phyloP scores from a whole-genome alignment of 306 rosid species.

The Canavalia gladiata region DNA sequence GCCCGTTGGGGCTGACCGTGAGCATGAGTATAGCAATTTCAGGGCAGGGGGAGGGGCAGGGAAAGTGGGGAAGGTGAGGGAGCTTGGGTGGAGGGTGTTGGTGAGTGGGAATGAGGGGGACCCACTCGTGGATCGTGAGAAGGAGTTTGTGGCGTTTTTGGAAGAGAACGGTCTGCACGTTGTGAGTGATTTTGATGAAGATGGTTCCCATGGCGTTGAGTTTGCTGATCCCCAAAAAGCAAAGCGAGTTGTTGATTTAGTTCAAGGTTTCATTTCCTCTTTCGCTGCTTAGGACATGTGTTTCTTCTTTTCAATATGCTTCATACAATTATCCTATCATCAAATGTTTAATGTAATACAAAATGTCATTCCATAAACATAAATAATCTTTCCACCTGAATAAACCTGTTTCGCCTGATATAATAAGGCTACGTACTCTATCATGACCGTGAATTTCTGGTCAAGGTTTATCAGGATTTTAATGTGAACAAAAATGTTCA shows the following conservation, averaged over 20 bases:
- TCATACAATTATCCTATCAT: too few species aligned
- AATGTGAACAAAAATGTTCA: too few species aligned
- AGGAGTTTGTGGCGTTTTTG: conserved; percentile 38
- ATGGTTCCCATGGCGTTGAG: conserved; percentile 49
- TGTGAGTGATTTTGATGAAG: conserved; percentile 43
- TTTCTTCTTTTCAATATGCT: too few species aligned
- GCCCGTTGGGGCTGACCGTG: conserved; percentile 48
- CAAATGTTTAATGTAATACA: too few species aligned
- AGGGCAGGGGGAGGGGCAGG: conserved; percentile 24
- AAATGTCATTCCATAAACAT: too few species aligned
- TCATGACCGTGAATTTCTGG: too few species aligned
- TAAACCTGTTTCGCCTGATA: too few species aligned
- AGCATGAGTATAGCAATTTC: conserved; percentile 57
- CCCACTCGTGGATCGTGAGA: conserved; percentile 54
- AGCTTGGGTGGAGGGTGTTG: conserved; percentile 54
- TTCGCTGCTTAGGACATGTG: neutral
- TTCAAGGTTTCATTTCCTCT: conserved; percentile 38
- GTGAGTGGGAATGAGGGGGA: conserved; percentile 53
- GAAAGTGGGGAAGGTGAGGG: conserved; percentile 22
- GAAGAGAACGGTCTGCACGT: conserved; percentile 43
- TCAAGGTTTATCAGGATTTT: too few species aligned
- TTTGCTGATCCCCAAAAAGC: neutral
- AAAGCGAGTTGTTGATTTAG: neutral
- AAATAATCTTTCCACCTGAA: too few species aligned
- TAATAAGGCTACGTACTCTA: too few species aligned